Conservation (phyloP, 1,284 basidiomycete species). For the Psilocybe mexicana region DNA sequence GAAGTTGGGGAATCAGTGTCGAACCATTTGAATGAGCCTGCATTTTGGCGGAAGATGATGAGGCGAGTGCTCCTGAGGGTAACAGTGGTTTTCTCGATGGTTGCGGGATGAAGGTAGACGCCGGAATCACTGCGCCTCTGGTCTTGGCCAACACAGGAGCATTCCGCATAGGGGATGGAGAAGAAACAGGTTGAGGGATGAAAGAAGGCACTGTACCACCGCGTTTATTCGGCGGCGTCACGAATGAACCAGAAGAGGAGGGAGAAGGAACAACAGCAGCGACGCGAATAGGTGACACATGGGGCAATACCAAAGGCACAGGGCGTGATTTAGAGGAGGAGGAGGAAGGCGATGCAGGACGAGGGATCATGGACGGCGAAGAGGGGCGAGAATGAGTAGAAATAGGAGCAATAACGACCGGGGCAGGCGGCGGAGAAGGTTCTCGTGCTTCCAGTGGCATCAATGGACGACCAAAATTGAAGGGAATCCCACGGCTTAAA, state of each 20-base stretch:
- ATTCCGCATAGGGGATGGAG: slow-evolving; percentile 37
- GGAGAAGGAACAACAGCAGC: slow-evolving; percentile 12
- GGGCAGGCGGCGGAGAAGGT: slow-evolving; percentile 12
- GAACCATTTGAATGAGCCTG: slow-evolving; percentile 52
- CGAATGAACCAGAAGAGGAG: slow-evolving; percentile 28
- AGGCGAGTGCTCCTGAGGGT: slow-evolving; percentile 9
- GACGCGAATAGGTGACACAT: slow-evolving; percentile 26
- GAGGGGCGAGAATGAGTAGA: slow-evolving; percentile 20
- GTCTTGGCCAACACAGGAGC: slow-evolving; percentile 23
- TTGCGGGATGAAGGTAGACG: slow-evolving; percentile 54
- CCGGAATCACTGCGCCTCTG: slow-evolving; percentile 25
- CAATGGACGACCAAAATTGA: slow-evolving; percentile 39
- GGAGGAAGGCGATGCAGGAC: slow-evolving; percentile 25
- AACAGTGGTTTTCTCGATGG: slow-evolving; percentile 42
- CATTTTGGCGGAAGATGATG: slow-evolving; percentile 7
- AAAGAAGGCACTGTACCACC: slow-evolving; percentile 45
- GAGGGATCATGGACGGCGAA: slow-evolving; percentile 25
- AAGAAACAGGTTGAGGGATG: slow-evolving; percentile 50
- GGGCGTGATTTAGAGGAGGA: slow-evolving; percentile 19
- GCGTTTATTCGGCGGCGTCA: slow-evolving; percentile 50
- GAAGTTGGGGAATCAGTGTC: slow-evolving; percentile 49
- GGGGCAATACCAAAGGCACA: slow-evolving; percentile 29
- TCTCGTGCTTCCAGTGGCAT: slow-evolving; percentile 20
- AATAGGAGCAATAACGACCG: slow-evolving; percentile 22
- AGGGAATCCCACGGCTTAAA: slow-evolving; percentile 25